Evolutionary conservation across 805 yeast genomes (phyloP).

Genomic region (Yamadazyma sp.): DNA sequence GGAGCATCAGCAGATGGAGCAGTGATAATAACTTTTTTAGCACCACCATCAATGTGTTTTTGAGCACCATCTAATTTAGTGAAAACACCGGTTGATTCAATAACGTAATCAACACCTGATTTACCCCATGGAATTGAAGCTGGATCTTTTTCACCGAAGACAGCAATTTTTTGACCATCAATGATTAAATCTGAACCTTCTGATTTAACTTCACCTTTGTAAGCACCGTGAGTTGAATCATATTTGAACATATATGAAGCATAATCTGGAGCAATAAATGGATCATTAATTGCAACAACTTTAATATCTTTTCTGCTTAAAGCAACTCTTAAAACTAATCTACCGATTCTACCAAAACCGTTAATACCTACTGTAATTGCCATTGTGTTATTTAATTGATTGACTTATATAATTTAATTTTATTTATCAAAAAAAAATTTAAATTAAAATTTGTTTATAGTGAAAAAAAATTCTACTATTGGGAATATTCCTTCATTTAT

Average conservation of each 20-base stretch:
- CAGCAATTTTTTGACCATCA: slow-evolving; percentile 27
- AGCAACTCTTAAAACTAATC: slow-evolving; percentile 33
- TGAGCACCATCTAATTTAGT: slow-evolving; percentile 33
- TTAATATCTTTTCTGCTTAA: slow-evolving; percentile 28
- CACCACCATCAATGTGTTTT: slow-evolving; percentile 36
- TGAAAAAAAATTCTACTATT: no score
- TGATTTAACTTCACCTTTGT: slow-evolving; percentile 25
- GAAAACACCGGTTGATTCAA: slow-evolving; percentile 36
- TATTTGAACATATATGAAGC: slow-evolving; percentile 37
- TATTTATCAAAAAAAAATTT: no score
- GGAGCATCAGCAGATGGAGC: slow-evolving; percentile 36
- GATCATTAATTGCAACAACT: slow-evolving; percentile 33
- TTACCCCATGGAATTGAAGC: slow-evolving; percentile 33
- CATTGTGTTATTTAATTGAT: slow-evolving; percentile 12
- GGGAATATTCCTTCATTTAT: no score
- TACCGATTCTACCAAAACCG: slow-evolving; percentile 37
- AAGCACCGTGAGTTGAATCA: slow-evolving; percentile 35
- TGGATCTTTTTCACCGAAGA: slow-evolving; percentile 34
- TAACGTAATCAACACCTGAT: slow-evolving; percentile 28
- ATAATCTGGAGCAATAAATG: slow-evolving; percentile 33
- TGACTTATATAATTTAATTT: background rate
- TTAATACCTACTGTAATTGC: slow-evolving; percentile 29
- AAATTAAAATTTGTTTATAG: no score
- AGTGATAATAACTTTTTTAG: slow-evolving; percentile 33
- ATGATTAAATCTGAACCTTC: slow-evolving; percentile 23